Percentiles rank a stretch among this genome's conserved stretches.
Conservation (phyloP, 352 stramenopile species). For the Phytophthora aleatoria region DNA sequence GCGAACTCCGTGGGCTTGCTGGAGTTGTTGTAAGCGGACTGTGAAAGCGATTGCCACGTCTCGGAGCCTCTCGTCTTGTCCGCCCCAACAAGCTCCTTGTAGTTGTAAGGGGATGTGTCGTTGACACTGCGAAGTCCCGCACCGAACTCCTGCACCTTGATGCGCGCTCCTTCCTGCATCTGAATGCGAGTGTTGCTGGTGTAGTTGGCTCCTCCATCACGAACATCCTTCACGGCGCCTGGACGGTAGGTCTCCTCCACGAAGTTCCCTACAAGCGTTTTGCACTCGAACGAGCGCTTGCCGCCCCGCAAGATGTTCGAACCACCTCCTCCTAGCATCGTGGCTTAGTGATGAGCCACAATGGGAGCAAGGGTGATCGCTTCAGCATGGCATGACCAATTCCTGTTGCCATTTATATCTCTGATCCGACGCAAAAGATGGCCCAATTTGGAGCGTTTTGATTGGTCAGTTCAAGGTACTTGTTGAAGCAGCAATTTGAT, state of each 20-base stretch:
- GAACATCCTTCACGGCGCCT: constrained; percentile 43
- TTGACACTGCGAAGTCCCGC: constrained; percentile 48
- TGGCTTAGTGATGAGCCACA: not conserved
- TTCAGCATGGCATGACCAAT: not conserved
- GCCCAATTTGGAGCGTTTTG: not conserved
- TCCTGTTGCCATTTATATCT: not conserved
- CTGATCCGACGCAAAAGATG: not conserved
- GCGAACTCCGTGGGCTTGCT: constrained; percentile 67
- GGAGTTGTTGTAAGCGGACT: constrained; percentile 62
- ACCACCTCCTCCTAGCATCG: constrained; percentile 56
- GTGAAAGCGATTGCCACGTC: constrained; percentile 66
- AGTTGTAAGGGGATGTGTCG: constrained; percentile 67
- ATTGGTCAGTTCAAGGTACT: constrained; percentile 13
- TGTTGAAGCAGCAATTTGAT: too few species aligned
- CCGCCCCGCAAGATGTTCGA: constrained; percentile 84
- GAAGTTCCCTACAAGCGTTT: constrained; percentile 82
- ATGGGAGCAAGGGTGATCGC: not conserved
- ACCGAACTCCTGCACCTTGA: constrained; percentile 49
- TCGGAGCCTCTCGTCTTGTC: constrained; percentile 54
- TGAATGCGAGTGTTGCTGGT: constrained; percentile 60
- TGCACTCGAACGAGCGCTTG: constrained; percentile 80
- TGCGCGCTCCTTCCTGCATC: constrained; percentile 54
- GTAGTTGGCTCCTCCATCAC: constrained; percentile 53
- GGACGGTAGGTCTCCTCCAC: constrained; percentile 80
- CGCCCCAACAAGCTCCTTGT: constrained; percentile 64